These are phyloP conservation scores for Boletus sensibilis DNA, from an alignment of 768 basidiomycete species.

Conservation along the genomic window DNA sequence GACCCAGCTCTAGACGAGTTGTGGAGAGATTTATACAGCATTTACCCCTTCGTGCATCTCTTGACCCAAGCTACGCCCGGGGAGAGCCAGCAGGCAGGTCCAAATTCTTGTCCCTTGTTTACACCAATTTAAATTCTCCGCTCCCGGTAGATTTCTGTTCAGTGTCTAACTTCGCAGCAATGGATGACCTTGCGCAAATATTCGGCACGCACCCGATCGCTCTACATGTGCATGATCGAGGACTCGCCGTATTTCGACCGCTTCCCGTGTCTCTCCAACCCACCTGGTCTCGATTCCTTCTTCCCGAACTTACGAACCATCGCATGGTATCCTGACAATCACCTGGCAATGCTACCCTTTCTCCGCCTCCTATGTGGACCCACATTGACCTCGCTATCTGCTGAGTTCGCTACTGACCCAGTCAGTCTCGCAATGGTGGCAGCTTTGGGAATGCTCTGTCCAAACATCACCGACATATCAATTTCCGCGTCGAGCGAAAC, in stretches of 20 bases:
- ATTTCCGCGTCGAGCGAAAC: constrained; percentile 11
- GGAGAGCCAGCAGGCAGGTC: constrained; percentile 15
- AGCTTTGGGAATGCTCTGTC: constrained; percentile 14
- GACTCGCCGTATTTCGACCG: constrained; percentile 6
- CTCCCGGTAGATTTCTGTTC: not conserved
- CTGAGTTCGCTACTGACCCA: constrained; percentile 19
- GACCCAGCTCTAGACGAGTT: constrained; percentile 27
- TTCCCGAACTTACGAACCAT: constrained; percentile 25
- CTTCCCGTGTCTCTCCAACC: constrained; percentile 13
- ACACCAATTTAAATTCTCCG: not conserved
- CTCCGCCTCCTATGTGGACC: constrained; percentile 26
- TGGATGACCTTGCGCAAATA: constrained; percentile 25
- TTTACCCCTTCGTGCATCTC: constrained; percentile 23
- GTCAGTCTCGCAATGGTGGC: constrained; percentile 17
- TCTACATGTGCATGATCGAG: constrained; percentile 24
- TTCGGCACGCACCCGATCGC: constrained; percentile 17
- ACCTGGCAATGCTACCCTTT: constrained; percentile 20
- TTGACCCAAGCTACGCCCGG: not conserved
- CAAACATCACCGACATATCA: constrained; percentile 19
- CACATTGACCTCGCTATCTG: constrained; percentile 16
- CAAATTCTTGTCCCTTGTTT: not conserved
- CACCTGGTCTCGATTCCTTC: constrained; percentile 13
- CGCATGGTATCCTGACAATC: constrained; percentile 23
- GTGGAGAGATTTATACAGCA: constrained; percentile 23
- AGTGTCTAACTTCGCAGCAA: not conserved